Evolutionary conservation across 805 yeast species (phyloP).

Genomic region (Metschnikowia anglica): DNA sequence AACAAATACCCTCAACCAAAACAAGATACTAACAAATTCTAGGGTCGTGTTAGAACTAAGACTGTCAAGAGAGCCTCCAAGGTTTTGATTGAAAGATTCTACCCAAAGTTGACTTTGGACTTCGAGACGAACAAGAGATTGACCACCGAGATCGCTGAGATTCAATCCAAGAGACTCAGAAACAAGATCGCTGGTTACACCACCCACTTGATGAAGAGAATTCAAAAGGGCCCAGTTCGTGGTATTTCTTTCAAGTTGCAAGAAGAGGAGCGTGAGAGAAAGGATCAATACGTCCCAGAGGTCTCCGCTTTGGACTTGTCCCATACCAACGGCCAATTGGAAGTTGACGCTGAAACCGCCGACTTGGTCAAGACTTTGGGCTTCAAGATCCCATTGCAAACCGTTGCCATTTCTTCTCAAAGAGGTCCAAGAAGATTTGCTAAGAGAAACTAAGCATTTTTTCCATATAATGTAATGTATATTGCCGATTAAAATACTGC

Average conservation of each 20-base stretch:
- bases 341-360: conserved; percentile 96
- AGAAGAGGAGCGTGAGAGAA: conserved; percentile 99
- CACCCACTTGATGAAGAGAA: conserved; percentile 99
- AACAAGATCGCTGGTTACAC: conserved; percentile 99
- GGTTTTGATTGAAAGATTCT: conserved; percentile 98
- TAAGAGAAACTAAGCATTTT: conserved; percentile 68
- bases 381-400: conserved; percentile 79
- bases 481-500: conserved; percentile 16
- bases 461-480: conserved; percentile 23
- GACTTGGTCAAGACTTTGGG: conserved; percentile 93
- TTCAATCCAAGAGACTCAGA: conserved; percentile 99
- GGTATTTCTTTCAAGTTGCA: conserved; percentile 99
- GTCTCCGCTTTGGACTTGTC: conserved; percentile 99
- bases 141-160: conserved; percentile 96
- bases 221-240: conserved; percentile 99
- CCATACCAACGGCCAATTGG: conserved; percentile 92
- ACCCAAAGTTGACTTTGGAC: conserved; percentile 99
- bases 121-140: conserved; percentile 99
- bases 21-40: conserved; percentile 28
- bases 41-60: conserved; percentile 99
- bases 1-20: too few species aligned
- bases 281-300: conserved; percentile 99
- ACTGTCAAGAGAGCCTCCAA: conserved; percentile 99
- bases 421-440: conserved; percentile 89
- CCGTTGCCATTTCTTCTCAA: conserved; percentile 84